phyloP scores from a whole-genome alignment of 2,329 filamentous ascomycete genomes.

The Neopestalotiopsis clavispora region DNA sequence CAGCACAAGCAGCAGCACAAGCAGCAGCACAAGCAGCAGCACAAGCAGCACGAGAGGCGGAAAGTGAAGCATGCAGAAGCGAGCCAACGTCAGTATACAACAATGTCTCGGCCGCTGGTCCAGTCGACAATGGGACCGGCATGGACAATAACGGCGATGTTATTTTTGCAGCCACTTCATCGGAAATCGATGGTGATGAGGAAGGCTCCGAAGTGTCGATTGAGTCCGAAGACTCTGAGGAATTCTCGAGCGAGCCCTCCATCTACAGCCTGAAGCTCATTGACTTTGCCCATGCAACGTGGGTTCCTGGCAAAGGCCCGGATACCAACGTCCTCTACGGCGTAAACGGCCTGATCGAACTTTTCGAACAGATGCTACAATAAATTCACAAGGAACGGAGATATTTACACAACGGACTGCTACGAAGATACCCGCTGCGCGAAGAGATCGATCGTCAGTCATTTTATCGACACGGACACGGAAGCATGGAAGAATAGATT shows the following conservation, averaged over 20 bases:
- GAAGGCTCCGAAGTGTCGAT: constrained; percentile 53
- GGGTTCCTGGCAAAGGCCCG: constrained; percentile 79
- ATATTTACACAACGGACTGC: background rate
- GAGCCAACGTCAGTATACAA: constrained; percentile 40
- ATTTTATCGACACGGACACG: background rate
- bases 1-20: no score
- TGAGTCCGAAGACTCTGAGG: constrained; percentile 60
- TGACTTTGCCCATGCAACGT: constrained; percentile 93
- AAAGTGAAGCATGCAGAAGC: constrained; percentile 24
- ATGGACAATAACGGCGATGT: constrained; percentile 48
- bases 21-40: no score
- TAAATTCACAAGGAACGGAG: constrained; percentile 22
- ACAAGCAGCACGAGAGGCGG: background rate
- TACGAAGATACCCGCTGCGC: background rate
- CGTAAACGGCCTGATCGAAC: constrained; percentile 70
- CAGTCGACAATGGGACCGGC: constrained; percentile 60
- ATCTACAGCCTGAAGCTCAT: constrained; percentile 87
- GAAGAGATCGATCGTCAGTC: background rate
- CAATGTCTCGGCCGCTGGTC: constrained; percentile 26
- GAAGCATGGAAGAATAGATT: background rate
- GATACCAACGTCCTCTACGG: constrained; percentile 85
- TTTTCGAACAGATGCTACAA: constrained; percentile 70
- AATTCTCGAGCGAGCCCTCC: constrained; percentile 52
- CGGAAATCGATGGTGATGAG: constrained; percentile 32
- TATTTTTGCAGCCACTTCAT: constrained; percentile 11